These are phyloP conservation scores for Fusarium poae DNA, from an alignment of 2,329 filamentous ascomycete species.

Conservation along the genomic window DNA sequence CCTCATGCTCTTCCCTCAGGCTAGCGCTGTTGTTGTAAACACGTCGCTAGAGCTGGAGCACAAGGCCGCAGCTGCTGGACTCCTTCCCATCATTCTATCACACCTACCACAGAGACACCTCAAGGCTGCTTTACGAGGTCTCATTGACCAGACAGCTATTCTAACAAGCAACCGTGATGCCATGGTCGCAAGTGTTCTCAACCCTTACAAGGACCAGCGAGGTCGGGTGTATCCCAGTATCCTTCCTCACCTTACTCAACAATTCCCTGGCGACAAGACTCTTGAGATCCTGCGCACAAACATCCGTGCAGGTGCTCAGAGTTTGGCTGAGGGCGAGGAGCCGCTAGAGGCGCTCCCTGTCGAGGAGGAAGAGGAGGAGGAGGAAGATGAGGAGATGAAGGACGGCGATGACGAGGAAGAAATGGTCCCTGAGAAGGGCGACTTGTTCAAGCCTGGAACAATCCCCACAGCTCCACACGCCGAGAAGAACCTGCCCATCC, in stretches of 20 bases:
- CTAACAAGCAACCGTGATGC: conserved; percentile 76
- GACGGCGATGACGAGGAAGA: conserved; percentile 56
- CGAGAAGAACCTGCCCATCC: conserved; percentile 47
- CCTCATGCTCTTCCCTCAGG: conserved; percentile 69
- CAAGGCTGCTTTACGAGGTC: conserved; percentile 77
- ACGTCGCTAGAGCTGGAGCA: conserved; percentile 61
- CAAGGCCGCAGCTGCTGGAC: conserved; percentile 66
- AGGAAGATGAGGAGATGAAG: conserved; percentile 55
- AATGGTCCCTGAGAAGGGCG: conserved; percentile 28
- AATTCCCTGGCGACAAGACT: conserved; percentile 71
- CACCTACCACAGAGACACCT: conserved; percentile 75
- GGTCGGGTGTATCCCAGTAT: conserved; percentile 78
- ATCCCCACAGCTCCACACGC: conserved; percentile 40
- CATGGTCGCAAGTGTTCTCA: conserved; percentile 85
- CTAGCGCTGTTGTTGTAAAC: conserved; percentile 50
- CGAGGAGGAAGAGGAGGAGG: conserved; percentile 53
- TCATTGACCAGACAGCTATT: conserved; percentile 85
- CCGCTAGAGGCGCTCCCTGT: conserved; percentile 44
- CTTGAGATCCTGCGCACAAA: conserved; percentile 79
- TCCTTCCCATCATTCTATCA: conserved; percentile 74
- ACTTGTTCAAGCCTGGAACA: conserved; percentile 40
- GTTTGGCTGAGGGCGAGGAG: conserved; percentile 38
- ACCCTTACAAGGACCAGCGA: conserved; percentile 76
- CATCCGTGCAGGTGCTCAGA: conserved; percentile 59
- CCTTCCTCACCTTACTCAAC: conserved; percentile 80